phyloP scores from a whole-genome alignment of 495 filamentous ascomycete species.

The Aspergillus sclerotiicarbonarius region DNA sequence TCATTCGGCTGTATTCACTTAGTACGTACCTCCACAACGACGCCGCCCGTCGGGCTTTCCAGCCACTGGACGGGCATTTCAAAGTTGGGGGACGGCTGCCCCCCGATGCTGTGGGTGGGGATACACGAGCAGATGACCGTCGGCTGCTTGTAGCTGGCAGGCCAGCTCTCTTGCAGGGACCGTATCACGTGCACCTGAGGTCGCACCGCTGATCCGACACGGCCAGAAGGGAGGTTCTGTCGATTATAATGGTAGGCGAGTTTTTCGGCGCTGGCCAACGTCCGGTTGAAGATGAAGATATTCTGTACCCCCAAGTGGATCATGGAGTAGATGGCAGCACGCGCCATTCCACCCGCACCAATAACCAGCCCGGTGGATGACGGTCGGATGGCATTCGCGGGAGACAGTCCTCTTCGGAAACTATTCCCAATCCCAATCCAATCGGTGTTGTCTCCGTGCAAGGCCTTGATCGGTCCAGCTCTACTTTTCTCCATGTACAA shows the following conservation, averaged over 20 bases:
- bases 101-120: constrained; percentile 62
- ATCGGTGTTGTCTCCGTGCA: constrained; percentile 82
- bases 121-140: constrained; percentile 76
- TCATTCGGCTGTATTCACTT: background rate
- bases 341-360: constrained; percentile 77
- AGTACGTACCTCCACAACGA: constrained; percentile 64
- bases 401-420: constrained; percentile 70
- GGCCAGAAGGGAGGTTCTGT: constrained; percentile 30
- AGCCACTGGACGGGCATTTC: constrained; percentile 70
- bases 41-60: constrained; percentile 71
- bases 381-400: constrained; percentile 69
- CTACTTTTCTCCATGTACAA: constrained; percentile 58
- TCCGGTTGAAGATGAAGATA: constrained; percentile 73
- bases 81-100: constrained; percentile 64
- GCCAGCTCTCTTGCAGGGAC: constrained; percentile 61
- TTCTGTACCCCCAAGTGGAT: constrained; percentile 72
- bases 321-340: constrained; percentile 76
- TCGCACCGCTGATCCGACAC: constrained; percentile 17
- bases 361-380: constrained; percentile 68
- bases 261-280: constrained; percentile 54
- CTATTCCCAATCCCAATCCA: constrained; percentile 75
- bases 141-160: constrained; percentile 58
- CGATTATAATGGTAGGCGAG: constrained; percentile 69
- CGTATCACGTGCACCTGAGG: constrained; percentile 54
- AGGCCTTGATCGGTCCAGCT: constrained; percentile 58